Percentiles rank a stretch among this genome's conserved stretches.
Conservation (phyloP, 1,139 yeast genomes). For the Komagataea norvegica region DNA sequence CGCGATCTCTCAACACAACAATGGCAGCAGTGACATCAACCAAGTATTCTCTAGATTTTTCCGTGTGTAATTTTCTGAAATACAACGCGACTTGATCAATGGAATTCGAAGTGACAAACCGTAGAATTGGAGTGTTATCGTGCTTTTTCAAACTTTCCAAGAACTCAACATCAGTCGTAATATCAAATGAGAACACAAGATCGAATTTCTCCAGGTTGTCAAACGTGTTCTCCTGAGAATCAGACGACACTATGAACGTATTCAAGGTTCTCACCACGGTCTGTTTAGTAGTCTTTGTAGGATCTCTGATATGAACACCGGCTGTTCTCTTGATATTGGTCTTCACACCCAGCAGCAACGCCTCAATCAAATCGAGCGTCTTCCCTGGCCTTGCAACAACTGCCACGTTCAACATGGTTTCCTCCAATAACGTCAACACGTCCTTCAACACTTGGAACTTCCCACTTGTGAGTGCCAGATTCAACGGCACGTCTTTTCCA, state of each 20-base stretch:
- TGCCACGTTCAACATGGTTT: slow-evolving; percentile 42
- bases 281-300: slow-evolving; percentile 28
- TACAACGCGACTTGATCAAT: slow-evolving; percentile 68
- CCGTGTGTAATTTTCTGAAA: slow-evolving; percentile 35
- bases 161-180: slow-evolving; percentile 50
- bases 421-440: slow-evolving; percentile 41
- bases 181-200: slow-evolving; percentile 66
- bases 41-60: slow-evolving; percentile 42
- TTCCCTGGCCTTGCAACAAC: slow-evolving; percentile 52
- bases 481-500: slow-evolving; percentile 70
- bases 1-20: slow-evolving; percentile 75
- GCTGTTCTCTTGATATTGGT: slow-evolving; percentile 64
- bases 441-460: slow-evolving; percentile 70
- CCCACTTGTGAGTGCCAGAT: slow-evolving; percentile 79
- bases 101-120: slow-evolving; percentile 72
- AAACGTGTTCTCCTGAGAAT: slow-evolving; percentile 25
- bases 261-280: slow-evolving; percentile 23
- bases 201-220: slow-evolving; percentile 43
- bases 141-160: slow-evolving; percentile 24
- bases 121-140: slow-evolving; percentile 50
- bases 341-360: slow-evolving; percentile 63
- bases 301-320: slow-evolving; percentile 44
- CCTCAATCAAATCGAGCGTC: slow-evolving; percentile 75
- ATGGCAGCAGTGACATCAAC: slow-evolving; percentile 74
- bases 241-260: slow-evolving; percentile 46